Evolutionary conservation across 2,329 filamentous ascomycete species (phyloP).

Genomic region (Xylariaceae sp.): DNA sequence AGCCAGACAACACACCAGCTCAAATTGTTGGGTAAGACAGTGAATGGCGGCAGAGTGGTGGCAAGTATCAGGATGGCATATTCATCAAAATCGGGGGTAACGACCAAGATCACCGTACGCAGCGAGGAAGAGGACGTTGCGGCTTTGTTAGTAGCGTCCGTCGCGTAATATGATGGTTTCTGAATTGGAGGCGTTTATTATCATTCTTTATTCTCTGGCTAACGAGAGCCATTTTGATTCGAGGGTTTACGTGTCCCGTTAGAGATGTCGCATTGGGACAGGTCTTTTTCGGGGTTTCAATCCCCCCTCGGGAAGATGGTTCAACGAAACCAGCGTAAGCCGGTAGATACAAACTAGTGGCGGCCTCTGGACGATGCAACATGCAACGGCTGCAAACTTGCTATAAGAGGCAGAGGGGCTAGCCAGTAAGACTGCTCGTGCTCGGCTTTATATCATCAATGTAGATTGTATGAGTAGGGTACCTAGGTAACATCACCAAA

Average conservation of each 20-base stretch:
- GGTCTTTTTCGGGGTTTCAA: constrained; percentile 3
- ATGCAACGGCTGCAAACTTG: background rate
- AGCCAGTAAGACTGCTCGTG: background rate
- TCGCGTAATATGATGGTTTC: constrained; percentile 54
- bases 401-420: background rate
- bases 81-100: constrained; percentile 86
- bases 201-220: constrained; percentile 27
- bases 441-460: background rate
- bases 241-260: constrained; percentile 26
- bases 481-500: background rate
- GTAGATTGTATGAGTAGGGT: background rate
- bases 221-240: constrained; percentile 28
- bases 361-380: constrained; percentile 1
- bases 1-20: constrained; percentile 88
- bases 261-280: constrained; percentile 13
- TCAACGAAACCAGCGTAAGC: background rate
- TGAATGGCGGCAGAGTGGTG: constrained; percentile 82
- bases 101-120: constrained; percentile 88
- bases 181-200: constrained; percentile 27
- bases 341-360: constrained; percentile 1
- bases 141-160: constrained; percentile 72
- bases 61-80: constrained; percentile 88
- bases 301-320: background rate
- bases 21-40: constrained; percentile 93
- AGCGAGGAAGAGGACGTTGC: constrained; percentile 92